A percentile compares a stretch with the other conserved stretches of the same genome.
Conservation (phyloP, 495 filamentous ascomycete species). For the Aspergillus haitiensis region DNA sequence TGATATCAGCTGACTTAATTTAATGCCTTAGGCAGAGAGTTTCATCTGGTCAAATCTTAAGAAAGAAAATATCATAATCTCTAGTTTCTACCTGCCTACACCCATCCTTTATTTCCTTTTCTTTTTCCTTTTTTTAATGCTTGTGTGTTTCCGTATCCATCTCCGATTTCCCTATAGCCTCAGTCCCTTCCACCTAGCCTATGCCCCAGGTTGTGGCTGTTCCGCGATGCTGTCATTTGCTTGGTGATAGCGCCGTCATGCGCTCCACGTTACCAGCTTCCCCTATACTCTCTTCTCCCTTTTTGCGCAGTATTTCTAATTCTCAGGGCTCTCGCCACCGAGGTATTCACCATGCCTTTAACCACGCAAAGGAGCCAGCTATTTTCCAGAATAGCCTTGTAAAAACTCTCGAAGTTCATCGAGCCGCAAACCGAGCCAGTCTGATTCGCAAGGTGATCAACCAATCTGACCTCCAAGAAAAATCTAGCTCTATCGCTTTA, state of each 20-base stretch:
- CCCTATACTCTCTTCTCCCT: slow-evolving; percentile 18
- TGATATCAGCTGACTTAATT: background rate
- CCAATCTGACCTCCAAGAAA: background rate
- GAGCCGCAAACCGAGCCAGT: slow-evolving; percentile 45
- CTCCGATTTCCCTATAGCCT: background rate
- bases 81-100: background rate
- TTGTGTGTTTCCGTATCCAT: slow-evolving; percentile 21
- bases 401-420: slow-evolving; percentile 55
- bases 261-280: slow-evolving; percentile 23
- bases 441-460: slow-evolving; percentile 40
- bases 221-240: slow-evolving; percentile 23
- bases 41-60: background rate
- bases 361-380: slow-evolving; percentile 21
- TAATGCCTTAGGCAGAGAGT: background rate
- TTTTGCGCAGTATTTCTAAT: background rate
- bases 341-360: slow-evolving; percentile 18
- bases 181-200: slow-evolving; percentile 8
- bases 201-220: slow-evolving; percentile 15
- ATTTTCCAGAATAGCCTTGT: slow-evolving; percentile 40
- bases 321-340: slow-evolving; percentile 2
- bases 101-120: background rate
- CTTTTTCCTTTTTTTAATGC: background rate
- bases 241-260: slow-evolving; percentile 31
- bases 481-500: slow-evolving; percentile 15
- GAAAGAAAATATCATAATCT: too few species aligned